phyloP scores from a whole-genome alignment of 345 rosid genomes.

The Populus euphratica region DNA sequence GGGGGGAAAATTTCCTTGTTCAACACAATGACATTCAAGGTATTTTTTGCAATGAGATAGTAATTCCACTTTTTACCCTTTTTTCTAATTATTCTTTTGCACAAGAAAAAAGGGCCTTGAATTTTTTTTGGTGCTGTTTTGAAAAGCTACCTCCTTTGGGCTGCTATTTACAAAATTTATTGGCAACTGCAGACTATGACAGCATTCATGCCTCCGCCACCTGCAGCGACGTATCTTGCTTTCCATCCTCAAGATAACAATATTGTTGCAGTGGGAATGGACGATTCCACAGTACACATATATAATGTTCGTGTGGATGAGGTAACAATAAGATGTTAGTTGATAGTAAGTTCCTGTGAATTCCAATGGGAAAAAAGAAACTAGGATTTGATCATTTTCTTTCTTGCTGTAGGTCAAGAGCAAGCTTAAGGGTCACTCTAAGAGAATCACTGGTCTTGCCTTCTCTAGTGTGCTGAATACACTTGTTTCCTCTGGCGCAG shows the following conservation, averaged over 20 bases:
- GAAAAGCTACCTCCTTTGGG: neutral
- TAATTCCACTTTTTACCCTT: neutral
- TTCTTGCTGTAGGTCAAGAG: slow-evolving; percentile 48
- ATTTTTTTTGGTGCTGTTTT: neutral
- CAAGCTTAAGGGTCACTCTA: slow-evolving; percentile 73
- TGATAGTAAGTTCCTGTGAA: neutral
- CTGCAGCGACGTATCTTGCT: slow-evolving; percentile 48
- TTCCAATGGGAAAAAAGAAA: neutral
- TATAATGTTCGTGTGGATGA: slow-evolving; percentile 36
- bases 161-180: slow-evolving; percentile 3
- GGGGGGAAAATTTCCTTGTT: slow-evolving; percentile 43
- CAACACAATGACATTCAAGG: slow-evolving; percentile 43
- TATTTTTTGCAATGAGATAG: neutral
- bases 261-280: slow-evolving; percentile 46
- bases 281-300: slow-evolving; percentile 38
- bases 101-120: neutral
- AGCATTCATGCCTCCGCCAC: slow-evolving; percentile 40
- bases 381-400: neutral
- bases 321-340: slow-evolving; percentile 25
- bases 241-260: slow-evolving; percentile 53
- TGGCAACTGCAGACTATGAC: slow-evolving; percentile 34
- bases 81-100: neutral
- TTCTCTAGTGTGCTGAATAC: slow-evolving; percentile 55
- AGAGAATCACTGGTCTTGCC: slow-evolving; percentile 72
- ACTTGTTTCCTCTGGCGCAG: slow-evolving; percentile 82